Conservation (phyloP, 495 filamentous ascomycete genomes). For the Neurospora sublineolata region DNA sequence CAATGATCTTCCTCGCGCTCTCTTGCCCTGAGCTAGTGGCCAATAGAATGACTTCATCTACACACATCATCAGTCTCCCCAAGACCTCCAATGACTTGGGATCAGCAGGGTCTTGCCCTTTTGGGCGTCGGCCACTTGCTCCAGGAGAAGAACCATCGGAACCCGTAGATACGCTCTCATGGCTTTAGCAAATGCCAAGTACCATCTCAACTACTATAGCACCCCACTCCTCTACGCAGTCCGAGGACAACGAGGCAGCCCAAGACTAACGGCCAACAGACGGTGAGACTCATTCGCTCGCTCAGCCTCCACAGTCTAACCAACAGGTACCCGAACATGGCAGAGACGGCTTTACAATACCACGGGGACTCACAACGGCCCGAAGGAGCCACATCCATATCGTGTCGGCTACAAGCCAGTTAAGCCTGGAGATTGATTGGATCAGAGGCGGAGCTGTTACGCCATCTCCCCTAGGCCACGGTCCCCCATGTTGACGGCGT, state of each 20-base stretch:
- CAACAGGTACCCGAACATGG: neutral
- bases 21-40: conserved; percentile 2
- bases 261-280: conserved; percentile 5
- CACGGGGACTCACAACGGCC: conserved; percentile 1
- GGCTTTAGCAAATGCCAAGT: neutral
- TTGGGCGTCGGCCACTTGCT: neutral
- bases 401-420: conserved; percentile 18
- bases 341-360: neutral
- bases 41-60: conserved; percentile 19
- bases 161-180: neutral
- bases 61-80: neutral
- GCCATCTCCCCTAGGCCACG: conserved; percentile 21
- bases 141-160: neutral
- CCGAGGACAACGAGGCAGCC: conserved; percentile 18
- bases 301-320: neutral
- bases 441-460: conserved; percentile 13
- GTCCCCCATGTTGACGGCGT: conserved; percentile 19
- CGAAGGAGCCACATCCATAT: conserved; percentile 11
- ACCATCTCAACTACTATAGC: neutral
- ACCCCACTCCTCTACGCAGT: neutral
- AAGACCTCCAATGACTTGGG: conserved; percentile 14
- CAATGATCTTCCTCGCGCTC: neutral
- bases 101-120: conserved; percentile 23
- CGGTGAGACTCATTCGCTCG: neutral
- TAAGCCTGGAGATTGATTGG: conserved; percentile 14